phyloP scores from a whole-genome alignment of 2,329 filamentous ascomycete species.

The Neophaeococcomyces mojaviensis region DNA sequence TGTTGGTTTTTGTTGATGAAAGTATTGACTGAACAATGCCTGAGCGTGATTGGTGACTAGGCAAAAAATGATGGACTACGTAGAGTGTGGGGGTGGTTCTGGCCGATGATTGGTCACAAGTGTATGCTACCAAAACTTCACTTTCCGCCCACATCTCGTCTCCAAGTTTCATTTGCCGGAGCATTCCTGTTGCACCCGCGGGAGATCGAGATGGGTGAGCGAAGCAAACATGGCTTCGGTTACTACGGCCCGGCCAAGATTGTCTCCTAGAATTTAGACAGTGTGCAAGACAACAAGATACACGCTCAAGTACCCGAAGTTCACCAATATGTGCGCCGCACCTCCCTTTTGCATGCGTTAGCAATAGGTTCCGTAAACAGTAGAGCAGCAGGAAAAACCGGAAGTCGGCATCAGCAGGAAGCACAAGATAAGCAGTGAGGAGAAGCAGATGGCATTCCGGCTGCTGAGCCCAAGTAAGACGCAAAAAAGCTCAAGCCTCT shows the following conservation, averaged over 20 bases:
- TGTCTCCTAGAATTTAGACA: no score
- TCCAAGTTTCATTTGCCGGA: background rate
- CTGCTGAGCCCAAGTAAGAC: no score
- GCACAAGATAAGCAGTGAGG: no score
- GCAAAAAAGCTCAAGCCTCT: background rate
- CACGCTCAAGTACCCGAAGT: no score
- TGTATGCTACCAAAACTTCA: background rate
- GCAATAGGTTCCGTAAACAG: no score
- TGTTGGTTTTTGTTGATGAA: constrained; percentile 10
- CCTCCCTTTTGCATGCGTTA: no score
- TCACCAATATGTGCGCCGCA: no score
- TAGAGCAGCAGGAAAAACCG: no score
- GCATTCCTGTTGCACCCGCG: constrained; percentile 1
- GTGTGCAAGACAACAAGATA: no score
- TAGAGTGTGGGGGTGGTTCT: background rate
- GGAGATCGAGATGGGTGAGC: background rate
- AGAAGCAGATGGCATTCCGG: no score
- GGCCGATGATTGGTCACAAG: background rate
- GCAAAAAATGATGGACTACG: background rate
- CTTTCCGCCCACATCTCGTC: constrained; percentile 3
- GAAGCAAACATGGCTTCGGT: background rate
- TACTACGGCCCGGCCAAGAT: background rate
- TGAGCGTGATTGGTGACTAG: constrained; percentile 6
- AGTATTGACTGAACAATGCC: background rate
- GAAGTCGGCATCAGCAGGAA: no score